Evolutionary conservation across 1,284 basidiomycete species (phyloP).

Genomic region (Vanrija humicola): DNA sequence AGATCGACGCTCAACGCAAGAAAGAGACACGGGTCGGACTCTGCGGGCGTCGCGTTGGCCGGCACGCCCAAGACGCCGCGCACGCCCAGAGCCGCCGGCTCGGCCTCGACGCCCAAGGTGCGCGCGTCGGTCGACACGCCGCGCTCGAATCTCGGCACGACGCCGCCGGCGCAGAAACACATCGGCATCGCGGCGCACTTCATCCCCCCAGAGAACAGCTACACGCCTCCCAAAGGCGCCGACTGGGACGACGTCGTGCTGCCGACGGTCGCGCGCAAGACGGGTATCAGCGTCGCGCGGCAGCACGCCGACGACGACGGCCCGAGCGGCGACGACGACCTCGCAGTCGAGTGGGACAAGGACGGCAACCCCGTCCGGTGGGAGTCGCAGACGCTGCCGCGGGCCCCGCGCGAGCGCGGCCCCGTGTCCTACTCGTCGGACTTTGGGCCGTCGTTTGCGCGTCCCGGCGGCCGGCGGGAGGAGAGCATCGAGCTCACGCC

Average conservation of each 20-base stretch:
- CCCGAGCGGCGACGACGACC: constrained; percentile 29
- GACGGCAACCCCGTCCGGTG: constrained; percentile 41
- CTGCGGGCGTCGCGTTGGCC: neutral
- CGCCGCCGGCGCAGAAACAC: too few species aligned
- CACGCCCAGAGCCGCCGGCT: neutral
- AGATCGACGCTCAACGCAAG: neutral
- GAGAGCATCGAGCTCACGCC: constrained; percentile 2
- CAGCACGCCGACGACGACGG: neutral
- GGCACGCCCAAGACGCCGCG: neutral
- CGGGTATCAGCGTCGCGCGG: constrained; percentile 51
- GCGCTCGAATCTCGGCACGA: constrained; percentile 11
- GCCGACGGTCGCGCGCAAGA: constrained; percentile 74
- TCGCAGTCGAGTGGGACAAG: constrained; percentile 46
- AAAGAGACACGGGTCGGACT: constrained; percentile 6
- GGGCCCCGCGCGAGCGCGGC: neutral
- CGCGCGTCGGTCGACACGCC: constrained; percentile 1
- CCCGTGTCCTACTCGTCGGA: neutral
- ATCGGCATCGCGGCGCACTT: constrained; percentile 42
- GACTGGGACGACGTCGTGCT: constrained; percentile 56
- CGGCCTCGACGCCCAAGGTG: neutral
- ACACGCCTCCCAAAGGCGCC: constrained; percentile 45
- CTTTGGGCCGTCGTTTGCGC: neutral
- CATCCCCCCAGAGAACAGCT: constrained; percentile 38
- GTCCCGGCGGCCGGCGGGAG: neutral
- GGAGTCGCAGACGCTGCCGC: constrained; percentile 13